phyloP scores from a whole-genome alignment of 768 basidiomycete genomes.

The Podaxis sp. region DNA sequence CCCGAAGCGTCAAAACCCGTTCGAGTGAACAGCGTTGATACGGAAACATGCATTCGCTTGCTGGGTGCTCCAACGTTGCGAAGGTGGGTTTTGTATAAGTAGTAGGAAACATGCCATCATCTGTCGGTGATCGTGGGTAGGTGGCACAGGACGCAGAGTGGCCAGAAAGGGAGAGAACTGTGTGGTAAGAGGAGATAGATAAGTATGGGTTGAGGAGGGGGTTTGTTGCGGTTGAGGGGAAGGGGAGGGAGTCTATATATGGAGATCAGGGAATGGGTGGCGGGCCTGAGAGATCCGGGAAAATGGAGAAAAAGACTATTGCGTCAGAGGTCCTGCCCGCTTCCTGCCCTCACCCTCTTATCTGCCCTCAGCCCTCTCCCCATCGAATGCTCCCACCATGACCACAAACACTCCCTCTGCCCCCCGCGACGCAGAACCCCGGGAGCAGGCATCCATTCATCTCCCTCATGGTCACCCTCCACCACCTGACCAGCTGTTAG shows the following conservation, averaged over 20 bases:
- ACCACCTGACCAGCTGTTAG: neutral
- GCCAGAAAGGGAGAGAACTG: neutral
- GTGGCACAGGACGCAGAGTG: neutral
- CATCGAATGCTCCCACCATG: constrained; percentile 5
- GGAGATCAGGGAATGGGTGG: constrained; percentile 10
- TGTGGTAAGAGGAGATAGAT: neutral
- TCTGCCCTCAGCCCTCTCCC: neutral
- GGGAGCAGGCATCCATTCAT: neutral
- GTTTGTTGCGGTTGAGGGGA: neutral
- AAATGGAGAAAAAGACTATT: neutral
- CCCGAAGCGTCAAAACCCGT: neutral
- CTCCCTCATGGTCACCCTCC: neutral
- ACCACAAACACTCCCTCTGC: neutral
- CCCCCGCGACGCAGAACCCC: constrained; percentile 5
- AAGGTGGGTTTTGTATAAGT: neutral
- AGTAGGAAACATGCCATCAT: neutral
- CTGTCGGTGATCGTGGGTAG: neutral
- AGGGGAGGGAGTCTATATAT: neutral
- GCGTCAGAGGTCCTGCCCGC: constrained; percentile 9
- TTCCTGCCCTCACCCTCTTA: neutral
- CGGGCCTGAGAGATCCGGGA: constrained; percentile 6
- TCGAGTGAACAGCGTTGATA: neutral
- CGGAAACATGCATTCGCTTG: neutral
- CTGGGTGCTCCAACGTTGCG: neutral
- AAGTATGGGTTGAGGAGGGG: neutral